Evolutionary conservation across 768 basidiomycete genomes (phyloP), one percentile per base, ranked within the genome.

Genomic region (Hypholoma sublateritium): DNA sequence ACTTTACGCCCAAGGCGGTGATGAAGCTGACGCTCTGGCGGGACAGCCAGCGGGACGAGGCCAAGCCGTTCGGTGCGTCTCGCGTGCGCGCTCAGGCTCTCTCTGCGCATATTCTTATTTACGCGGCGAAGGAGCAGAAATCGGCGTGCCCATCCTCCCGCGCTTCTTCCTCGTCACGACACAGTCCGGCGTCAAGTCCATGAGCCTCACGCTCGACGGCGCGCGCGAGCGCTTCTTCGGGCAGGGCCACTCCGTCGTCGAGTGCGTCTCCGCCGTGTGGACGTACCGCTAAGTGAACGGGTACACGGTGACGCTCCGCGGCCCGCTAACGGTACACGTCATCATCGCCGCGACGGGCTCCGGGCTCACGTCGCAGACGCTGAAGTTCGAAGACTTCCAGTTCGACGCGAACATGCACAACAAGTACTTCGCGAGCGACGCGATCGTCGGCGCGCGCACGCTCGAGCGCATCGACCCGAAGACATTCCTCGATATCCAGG

Each of bases 1-100:
- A 86, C 61, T 93, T 93, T 65, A 82, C 83, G 8, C 79, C 84
- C 2, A 82, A 83, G 57, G 87, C 89, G 19, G 70, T 82, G 46
- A 84, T 93, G 83, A 89, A 85, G 68, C 79, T 93, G 62, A 92
- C 89, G 2, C 72, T 93, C n/a, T 93, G 91, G 91, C 90, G 90
- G 67, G 91, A 92, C 69, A 91, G 89, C 63, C 83, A 85, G 66
- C 80, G 78, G 62, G 81, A 78, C 22, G 92, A 93, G 66, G 90
- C 91, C 32, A 93, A 91, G 65, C 87, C 87, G 8, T 92, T 94
- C 63, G 90, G 91, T 93, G 53, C 47, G 88, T 74, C 28, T 32
- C 9, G 34, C 21, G 34, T 36, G 61, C 19, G n/a, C 47, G 41
- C 42, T n/a, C n/a, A n/a, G n/a, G n/a, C n/a, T 32, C 35, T 32